Evolutionary conservation across 192 early-diverging fungal species (phyloP).

Genomic region (Umbelopsis isabellina): DNA sequence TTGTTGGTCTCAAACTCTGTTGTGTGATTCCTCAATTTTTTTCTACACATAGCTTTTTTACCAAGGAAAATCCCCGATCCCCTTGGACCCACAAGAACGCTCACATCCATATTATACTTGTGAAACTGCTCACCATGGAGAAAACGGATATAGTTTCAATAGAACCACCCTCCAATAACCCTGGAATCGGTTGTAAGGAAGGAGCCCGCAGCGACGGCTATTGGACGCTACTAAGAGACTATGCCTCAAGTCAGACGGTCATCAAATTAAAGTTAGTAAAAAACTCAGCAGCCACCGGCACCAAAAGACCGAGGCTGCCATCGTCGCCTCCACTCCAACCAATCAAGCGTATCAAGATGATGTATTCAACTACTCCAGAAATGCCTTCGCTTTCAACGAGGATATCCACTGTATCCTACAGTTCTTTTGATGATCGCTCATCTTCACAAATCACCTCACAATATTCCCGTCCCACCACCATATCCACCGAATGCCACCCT

Average conservation of each 20-base stretch:
- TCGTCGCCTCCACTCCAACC: conserved; percentile 15
- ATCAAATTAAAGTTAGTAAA: conserved; percentile 22
- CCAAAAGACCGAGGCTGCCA: conserved; percentile 16
- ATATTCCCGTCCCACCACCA: conserved; percentile 5
- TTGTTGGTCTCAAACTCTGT: too few relatives aligned
- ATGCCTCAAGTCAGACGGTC: conserved; percentile 22
- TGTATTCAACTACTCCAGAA: conserved; percentile 9
- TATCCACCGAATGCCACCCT: conserved; percentile 10
- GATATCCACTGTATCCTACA: conserved; percentile 13
- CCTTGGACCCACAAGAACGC: background rate
- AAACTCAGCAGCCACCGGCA: conserved; percentile 18
- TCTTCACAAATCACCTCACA: background rate
- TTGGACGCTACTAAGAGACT: conserved; percentile 15
- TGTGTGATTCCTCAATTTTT: too few relatives aligned
- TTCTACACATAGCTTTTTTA: too few relatives aligned
- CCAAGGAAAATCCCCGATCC: conserved; percentile 14
- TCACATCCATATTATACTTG: background rate
- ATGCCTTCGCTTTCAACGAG: conserved; percentile 2
- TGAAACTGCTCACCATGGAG: background rate
- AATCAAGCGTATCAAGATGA: conserved; percentile 22
- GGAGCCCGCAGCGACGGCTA: background rate
- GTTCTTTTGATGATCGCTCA: conserved; percentile 13
- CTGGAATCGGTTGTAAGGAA: conserved; percentile 8
- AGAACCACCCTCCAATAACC: background rate
- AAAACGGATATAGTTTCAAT: background rate